phyloP scores from a whole-genome alignment of 331 rosid genomes.

The Dryas integrifolia region DNA sequence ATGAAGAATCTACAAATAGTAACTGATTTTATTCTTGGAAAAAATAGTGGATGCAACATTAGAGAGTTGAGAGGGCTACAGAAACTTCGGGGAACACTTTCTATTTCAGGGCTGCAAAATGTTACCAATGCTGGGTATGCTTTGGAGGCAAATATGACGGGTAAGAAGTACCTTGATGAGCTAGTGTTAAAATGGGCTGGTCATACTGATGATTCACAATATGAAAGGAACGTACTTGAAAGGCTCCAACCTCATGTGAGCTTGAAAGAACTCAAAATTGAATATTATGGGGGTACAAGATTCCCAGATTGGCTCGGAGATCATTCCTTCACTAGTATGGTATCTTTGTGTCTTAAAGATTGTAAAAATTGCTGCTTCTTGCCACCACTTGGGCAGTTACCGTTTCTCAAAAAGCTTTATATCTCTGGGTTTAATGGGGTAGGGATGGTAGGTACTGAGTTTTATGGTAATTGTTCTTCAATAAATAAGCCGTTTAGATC shows the following conservation, averaged over 20 bases:
- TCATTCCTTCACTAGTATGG: not conserved
- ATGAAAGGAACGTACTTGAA: conserved; percentile 5
- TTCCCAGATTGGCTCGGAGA: conserved; percentile 19
- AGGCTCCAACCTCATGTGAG: conserved; percentile 12
- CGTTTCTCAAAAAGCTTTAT: not conserved
- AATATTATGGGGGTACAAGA: not conserved
- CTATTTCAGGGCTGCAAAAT: conserved; percentile 19
- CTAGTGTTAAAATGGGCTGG: not conserved
- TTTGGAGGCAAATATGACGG: conserved; percentile 4
- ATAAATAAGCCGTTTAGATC: conserved; percentile 2
- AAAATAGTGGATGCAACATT: not conserved
- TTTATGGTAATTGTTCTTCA: not conserved
- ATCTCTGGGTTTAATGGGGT: not conserved
- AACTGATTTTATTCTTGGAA: conserved; percentile 16
- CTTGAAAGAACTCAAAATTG: not conserved
- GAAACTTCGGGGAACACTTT: conserved; percentile 13
- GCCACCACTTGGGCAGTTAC: conserved; percentile 23
- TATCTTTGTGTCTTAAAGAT: not conserved
- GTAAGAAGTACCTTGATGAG: conserved; percentile 10
- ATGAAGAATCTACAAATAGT: conserved; percentile 12
- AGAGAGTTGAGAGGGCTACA: conserved; percentile 10
- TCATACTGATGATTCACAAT: not conserved
- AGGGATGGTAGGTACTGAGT: not conserved
- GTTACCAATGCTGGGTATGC: not conserved
- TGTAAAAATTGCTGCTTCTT: not conserved